Evolutionary conservation across 306 rosid species (phyloP), one percentile per base, ranked within the genome.

Genomic region (Nissolia schottii): DNA sequence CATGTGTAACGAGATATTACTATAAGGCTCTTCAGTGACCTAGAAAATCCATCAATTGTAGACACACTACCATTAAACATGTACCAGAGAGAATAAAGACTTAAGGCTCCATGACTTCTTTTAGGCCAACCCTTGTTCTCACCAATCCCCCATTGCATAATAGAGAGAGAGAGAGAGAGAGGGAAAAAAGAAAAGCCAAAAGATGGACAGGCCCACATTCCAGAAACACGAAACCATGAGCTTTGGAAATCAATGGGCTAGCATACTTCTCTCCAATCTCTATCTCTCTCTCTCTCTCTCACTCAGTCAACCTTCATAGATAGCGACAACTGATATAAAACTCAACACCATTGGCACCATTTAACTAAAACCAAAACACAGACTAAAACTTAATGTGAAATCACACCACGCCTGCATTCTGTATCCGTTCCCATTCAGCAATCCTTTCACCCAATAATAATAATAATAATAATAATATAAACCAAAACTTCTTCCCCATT

Each of bases 221-320:
- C 24, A 75, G 23, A 70, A 63, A 53, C 64, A 51, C 4, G 6
- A 37, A 37, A 20, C 49, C 29, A 45, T 67, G 37, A 49, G 56
- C 23, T 50, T 58, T 56, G 54, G 62, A 77, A 57, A 56, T 53
- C 43, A 63, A 68, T 31, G 73, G 34, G 7, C 73, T 68, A 3
- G 31, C 13, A 43, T 61, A 14, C 50, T 19, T 57, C 48, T 29
- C 60, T 54, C 37, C 59, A 70, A 40, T 58, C 25, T 38, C 60
- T 43, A 18, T 59, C 71, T 66, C 12, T 68, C 66, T 19, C 67
- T 37, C 53, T 18, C 40, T 34, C 5, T 34, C 8, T 34, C 40
- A 6, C 6, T 15, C 54, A 62, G 10, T 15, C 59, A 56, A 80
- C 64, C 18, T 40, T 71, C 70, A 64, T 28, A 24, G 38, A 65